Evolutionary conservation across 1,284 basidiomycete species (phyloP).

Genomic region (Singerocomus inundabilis): DNA sequence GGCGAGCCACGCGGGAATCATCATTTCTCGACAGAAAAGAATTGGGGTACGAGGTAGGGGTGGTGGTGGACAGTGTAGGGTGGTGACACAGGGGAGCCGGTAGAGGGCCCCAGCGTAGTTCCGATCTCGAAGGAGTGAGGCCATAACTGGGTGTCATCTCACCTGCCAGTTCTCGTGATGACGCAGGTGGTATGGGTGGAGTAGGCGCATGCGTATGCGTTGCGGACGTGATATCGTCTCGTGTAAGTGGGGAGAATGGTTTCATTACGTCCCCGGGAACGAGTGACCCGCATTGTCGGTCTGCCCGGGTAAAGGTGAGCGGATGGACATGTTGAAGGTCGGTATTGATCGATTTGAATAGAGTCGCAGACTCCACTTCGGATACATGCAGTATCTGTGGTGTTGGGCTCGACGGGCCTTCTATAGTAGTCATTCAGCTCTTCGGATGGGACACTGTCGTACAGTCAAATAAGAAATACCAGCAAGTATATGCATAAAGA

Average conservation of each 20-base stretch:
- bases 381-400: conserved; percentile 17
- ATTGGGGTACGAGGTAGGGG: not conserved
- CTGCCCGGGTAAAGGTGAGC: not conserved
- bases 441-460: conserved; percentile 17
- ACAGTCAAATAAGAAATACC: not conserved
- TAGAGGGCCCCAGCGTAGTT: not conserved
- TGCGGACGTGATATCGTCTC: not conserved
- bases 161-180: conserved; percentile 6
- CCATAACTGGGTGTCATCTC: conserved; percentile 2
- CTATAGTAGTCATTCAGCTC: conserved; percentile 8
- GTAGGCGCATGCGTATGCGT: not conserved
- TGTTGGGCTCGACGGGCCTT: conserved; percentile 1
- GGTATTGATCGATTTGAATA: not conserved
- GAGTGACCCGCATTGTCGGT: not conserved
- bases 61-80: not conserved
- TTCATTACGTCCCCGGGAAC: not conserved
- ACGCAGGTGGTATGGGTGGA: not conserved
- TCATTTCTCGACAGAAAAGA: not conserved
- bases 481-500: too few relatives aligned
- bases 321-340: not conserved
- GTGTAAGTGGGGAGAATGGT: not conserved
- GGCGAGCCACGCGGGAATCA: not conserved
- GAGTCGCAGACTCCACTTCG: not conserved
- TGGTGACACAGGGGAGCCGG: not conserved
- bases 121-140: not conserved